Percentiles rank a stretch among this genome's conserved stretches.
Evolutionary conservation across 192 early-diverging fungal genomes (phyloP).

Genomic region (Coemansia sp.): DNA sequence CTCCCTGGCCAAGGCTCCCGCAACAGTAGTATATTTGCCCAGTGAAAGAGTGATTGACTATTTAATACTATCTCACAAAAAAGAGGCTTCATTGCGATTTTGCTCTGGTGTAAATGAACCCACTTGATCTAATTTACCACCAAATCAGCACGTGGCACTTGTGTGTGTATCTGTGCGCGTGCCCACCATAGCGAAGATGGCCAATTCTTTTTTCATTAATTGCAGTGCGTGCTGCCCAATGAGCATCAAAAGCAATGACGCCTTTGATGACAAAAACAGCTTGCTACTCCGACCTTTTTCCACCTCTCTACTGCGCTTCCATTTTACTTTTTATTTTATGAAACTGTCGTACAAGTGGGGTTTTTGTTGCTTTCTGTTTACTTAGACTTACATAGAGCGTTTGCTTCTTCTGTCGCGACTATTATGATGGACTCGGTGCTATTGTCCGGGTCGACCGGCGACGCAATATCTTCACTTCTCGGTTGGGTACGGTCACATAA

Average conservation of each 20-base stretch:
- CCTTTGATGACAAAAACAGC: neutral
- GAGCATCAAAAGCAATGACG: neutral
- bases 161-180: neutral
- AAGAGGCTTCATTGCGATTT: too few species aligned
- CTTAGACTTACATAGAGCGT: neutral
- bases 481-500: conserved; percentile 27
- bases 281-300: neutral
- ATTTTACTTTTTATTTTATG: neutral
- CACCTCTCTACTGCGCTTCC: neutral
- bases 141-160: too few species aligned
- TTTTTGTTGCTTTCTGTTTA: neutral
- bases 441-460: conserved; percentile 14
- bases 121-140: too few species aligned
- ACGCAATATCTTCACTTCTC: conserved; percentile 23
- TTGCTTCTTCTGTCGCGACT: neutral
- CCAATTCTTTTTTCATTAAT: neutral
- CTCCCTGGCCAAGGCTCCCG: too few species aligned
- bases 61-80: too few species aligned
- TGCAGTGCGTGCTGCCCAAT: neutral
- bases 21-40: too few species aligned
- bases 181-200: neutral
- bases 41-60: too few species aligned
- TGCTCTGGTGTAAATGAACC: too few species aligned
- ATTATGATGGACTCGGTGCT: neutral
- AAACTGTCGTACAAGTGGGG: neutral